These are phyloP conservation scores for Yamadazyma jaroonii DNA, from an alignment of 1,139 yeast species.

Conservation along the genomic window DNA sequence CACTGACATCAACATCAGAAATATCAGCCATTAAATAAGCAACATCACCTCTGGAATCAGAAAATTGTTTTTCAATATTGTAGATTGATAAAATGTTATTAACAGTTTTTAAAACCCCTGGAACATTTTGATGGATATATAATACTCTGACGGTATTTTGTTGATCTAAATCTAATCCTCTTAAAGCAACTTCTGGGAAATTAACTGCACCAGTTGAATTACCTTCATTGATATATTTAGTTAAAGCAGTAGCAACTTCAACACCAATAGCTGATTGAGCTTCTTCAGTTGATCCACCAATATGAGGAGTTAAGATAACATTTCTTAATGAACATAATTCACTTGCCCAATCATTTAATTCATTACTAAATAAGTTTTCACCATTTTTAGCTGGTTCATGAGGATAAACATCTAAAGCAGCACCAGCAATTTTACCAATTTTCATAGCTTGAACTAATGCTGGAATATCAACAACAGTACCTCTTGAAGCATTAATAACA, in stretches of 20 bases:
- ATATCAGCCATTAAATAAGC: constrained; percentile 99
- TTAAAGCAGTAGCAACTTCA: constrained; percentile 84
- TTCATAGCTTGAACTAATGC: constrained; percentile 90
- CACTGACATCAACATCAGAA: constrained; percentile 76
- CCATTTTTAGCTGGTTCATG: constrained; percentile 98
- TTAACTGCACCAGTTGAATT: constrained; percentile 94
- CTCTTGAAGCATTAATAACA: constrained; percentile 94
- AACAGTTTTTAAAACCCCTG: constrained; percentile 97
- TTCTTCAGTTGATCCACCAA: constrained; percentile 99
- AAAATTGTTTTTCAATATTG: constrained; percentile 96
- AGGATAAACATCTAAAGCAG: constrained; percentile 95
- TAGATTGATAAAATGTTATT: constrained; percentile 93
- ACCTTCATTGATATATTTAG: constrained; percentile 95
- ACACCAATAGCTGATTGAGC: constrained; percentile 98
- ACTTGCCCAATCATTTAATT: constrained; percentile 78
- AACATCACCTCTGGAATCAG: constrained; percentile 93
- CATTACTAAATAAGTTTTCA: constrained; percentile 67
- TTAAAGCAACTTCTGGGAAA: constrained; percentile 96
- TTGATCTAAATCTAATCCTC: constrained; percentile 87
- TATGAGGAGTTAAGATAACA: constrained; percentile 92
- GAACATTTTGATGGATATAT: constrained; percentile 96
- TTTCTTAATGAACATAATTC: constrained; percentile 83
- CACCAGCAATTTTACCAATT: constrained; percentile 94
- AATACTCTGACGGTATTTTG: constrained; percentile 87
- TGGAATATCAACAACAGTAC: constrained; percentile 95